Conservation (phyloP, 495 filamentous ascomycete genomes). For the Annulohypoxylon moriforme region DNA sequence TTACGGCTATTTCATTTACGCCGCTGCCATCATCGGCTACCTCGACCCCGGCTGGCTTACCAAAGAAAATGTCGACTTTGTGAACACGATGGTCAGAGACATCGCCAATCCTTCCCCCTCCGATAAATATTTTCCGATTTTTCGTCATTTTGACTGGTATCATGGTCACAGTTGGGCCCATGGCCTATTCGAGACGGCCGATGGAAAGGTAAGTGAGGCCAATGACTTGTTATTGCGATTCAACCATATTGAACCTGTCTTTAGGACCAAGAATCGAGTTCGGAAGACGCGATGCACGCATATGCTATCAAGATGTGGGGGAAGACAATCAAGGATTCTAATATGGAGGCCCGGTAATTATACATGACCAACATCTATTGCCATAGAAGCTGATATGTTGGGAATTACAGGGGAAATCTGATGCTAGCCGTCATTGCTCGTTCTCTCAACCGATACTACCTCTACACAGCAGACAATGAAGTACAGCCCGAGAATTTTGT, state of each 20-base stretch:
- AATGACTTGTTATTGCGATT: not conserved
- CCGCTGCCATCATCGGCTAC: constrained; percentile 84
- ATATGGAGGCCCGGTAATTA: constrained; percentile 79
- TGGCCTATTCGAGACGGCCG: constrained; percentile 88
- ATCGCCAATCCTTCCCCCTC: constrained; percentile 76
- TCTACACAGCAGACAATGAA: constrained; percentile 74
- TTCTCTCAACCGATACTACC: constrained; percentile 81
- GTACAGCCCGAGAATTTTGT: constrained; percentile 83
- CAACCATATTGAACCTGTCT: constrained; percentile 16
- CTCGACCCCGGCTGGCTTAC: constrained; percentile 82
- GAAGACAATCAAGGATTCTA: constrained; percentile 72
- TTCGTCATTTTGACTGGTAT: constrained; percentile 92
- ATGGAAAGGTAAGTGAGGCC: constrained; percentile 71
- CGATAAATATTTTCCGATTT: constrained; percentile 86
- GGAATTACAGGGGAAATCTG: constrained; percentile 69
- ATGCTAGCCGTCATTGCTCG: constrained; percentile 81
- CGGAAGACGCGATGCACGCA: constrained; percentile 88
- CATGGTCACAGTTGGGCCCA: constrained; percentile 97
- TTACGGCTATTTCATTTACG: constrained; percentile 87
- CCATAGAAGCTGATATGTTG: constrained; percentile 10
- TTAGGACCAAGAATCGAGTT: constrained; percentile 85
- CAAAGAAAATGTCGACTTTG: constrained; percentile 74
- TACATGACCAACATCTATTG: not conserved
- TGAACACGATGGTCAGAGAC: constrained; percentile 83
- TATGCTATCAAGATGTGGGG: constrained; percentile 98